Percentiles rank a stretch among this genome's conserved stretches.
Conservation (phyloP, 2,329 filamentous ascomycete genomes). For the Volutella citrinella region DNA sequence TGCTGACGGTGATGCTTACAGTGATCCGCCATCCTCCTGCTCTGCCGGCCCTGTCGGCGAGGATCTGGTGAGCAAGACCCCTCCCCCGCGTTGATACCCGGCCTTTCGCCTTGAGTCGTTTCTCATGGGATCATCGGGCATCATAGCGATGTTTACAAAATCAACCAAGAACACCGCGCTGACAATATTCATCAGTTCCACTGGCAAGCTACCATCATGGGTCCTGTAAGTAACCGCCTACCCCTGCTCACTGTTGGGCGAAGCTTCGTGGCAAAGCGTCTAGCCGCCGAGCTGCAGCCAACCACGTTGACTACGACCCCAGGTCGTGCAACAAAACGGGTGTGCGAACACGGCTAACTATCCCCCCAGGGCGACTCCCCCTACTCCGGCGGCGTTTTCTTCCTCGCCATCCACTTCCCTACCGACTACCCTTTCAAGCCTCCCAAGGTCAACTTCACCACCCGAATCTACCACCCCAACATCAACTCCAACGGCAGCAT, state of each 20-base stretch:
- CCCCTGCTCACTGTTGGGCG: constrained; percentile 8
- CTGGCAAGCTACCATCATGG: constrained; percentile 99
- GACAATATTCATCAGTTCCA: constrained; percentile 68
- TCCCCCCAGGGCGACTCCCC: constrained; percentile 77
- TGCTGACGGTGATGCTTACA: constrained; percentile 38
- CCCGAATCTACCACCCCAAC: constrained; percentile 99
- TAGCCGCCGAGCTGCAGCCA: constrained; percentile 13
- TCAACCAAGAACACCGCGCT: no score
- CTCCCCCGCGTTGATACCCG: constrained; percentile 23
- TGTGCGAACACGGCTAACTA: constrained; percentile 28
- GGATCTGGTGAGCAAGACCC: constrained; percentile 77
- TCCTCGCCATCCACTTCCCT: constrained; percentile 97
- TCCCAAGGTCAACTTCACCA: constrained; percentile 99
- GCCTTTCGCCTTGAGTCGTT: no score
- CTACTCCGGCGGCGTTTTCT: constrained; percentile 98
- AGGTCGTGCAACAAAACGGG: no score
- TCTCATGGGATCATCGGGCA: no score
- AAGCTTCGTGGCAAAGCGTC: constrained; percentile 14
- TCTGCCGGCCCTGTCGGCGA: constrained; percentile 95
- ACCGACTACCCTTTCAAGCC: constrained; percentile 99
- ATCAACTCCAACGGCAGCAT: constrained; percentile 99
- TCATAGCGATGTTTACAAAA: no score
- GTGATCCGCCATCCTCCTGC: constrained; percentile 97
- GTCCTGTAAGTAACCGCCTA: constrained; percentile 68
- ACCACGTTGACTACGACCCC: constrained; percentile 4